Evolutionary conservation across 2,329 filamentous ascomycete genomes (phyloP), one percentile per base, ranked within the genome.

Genomic region (Teratosphaeria pseudoeucalypti): DNA sequence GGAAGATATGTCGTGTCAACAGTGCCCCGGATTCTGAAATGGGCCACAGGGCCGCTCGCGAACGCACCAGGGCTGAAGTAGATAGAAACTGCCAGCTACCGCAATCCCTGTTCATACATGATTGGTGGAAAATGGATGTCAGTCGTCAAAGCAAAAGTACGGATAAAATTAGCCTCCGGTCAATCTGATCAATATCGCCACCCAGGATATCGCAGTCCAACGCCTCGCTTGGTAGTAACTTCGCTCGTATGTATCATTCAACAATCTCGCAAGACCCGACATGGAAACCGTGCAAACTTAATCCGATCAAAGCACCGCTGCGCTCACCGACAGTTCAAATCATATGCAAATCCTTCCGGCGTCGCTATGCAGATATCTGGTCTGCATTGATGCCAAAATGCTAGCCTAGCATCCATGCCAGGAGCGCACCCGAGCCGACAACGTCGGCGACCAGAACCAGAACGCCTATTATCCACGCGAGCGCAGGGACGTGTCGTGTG

Each of bases 401-500:
- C 43, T 49, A 49, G 19, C 67, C 67, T 54, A 74, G 74, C 10
- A 85, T 76, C 60, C 82, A 70, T 6, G 82, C 78, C 55, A 85
- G 71, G 54, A 85, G 65, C 32, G 79, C 76, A 10, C 79, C 81
- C 60, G 81, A 79, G 1, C 79, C 75, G 9, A 80, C 67, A 56
- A 79, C 82, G 5, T 81, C 73, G 0, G 72, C 67, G 0, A 75
- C 63, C 63, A 84, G 79, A 0, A 77, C 71, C 0, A 71, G 62
- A 63, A 76, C 73, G 3, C 80, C 76, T 14, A 78, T 71, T 6
- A 78, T 63, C 58, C 77, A 76, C 57, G 80, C 78, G 26, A 75
- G 54, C 57, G 78, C 67, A 3, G 76, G 67, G 9, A 82, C 65
- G 14, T 67, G 70, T 55, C 80, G 78, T 49, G 76, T 73, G 39